Evolutionary conservation across 225 moss, liverwort and hornwort species (phyloP).

Genomic region (Sphagnum contortum): DNA sequence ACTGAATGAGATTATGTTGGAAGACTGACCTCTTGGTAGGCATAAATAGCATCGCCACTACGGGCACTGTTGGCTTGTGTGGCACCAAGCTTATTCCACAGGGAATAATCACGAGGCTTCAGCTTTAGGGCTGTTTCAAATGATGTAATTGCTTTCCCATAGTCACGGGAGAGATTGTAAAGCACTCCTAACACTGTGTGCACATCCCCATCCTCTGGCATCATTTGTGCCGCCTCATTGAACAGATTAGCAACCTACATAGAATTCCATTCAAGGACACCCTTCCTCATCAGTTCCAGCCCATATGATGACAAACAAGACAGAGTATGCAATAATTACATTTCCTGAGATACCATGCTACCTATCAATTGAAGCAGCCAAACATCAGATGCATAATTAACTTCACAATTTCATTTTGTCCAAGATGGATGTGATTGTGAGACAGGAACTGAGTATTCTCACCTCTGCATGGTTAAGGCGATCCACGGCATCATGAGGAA

Average conservation of each 20-base stretch:
- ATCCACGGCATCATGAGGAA: slow-evolving; percentile 40
- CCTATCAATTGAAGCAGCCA: too few relatives aligned
- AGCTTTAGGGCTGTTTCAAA: slow-evolving; percentile 80
- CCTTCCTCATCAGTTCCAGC: too few relatives aligned
- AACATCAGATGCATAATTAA: too few relatives aligned
- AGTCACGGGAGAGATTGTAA: slow-evolving; percentile 90
- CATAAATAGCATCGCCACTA: slow-evolving; percentile 92
- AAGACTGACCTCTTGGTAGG: slow-evolving; percentile 66
- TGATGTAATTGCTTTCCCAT: slow-evolving; percentile 70
- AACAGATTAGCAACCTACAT: slow-evolving; percentile 64
- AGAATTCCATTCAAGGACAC: background rate
- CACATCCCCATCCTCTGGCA: slow-evolving; percentile 84
- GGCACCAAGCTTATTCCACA: slow-evolving; percentile 98
- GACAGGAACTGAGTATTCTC: background rate
- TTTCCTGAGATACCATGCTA: too few relatives aligned
- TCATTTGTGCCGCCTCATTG: slow-evolving; percentile 59
- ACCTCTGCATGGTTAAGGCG: slow-evolving; percentile 64
- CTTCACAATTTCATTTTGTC: too few relatives aligned
- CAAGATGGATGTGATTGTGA: too few relatives aligned
- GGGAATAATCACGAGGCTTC: slow-evolving; percentile 94
- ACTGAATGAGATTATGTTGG: too few relatives aligned
- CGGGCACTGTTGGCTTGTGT: slow-evolving; percentile 94
- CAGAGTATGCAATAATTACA: too few relatives aligned
- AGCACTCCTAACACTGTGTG: slow-evolving; percentile 84
- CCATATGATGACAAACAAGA: too few relatives aligned